Base-by-base conservation (phyloP, 768 basidiomycete species). In the Trametes meyenii region DNA sequence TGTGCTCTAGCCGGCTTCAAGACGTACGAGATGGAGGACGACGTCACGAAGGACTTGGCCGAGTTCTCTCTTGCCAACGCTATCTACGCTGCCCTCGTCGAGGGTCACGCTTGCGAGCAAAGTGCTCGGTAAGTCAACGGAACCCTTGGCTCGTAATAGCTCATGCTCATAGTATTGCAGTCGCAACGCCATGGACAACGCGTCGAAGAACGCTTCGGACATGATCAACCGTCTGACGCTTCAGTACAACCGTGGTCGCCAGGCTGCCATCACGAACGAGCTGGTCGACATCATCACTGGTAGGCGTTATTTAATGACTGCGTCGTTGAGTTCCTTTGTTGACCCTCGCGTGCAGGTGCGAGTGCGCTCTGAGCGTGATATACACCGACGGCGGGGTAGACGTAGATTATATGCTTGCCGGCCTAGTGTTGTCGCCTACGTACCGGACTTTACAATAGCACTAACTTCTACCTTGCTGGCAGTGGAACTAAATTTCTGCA, bases 111-210 rank as follows among this genome's bases (percentile, higher is more conserved):
- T 52, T 94, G 96, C 70, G 96, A 98, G 77, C 90, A 89, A 73
- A 92, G 89, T 67, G 88, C 92, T 70, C 92, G 90, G 92, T 94
- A 76, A 38, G 72, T 78, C 38, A 2, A 49, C 23, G 21, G 58
- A 59, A 69, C 38, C 51, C 19, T 11, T 24, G 26, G 49, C n/a
- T 29, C 11, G 23, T 10, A 26, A 13, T 42, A 57, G 26, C 52
- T n/a, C 23, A 56, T 24, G 10, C 14, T 39, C n/a, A 51, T 66
- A 66, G 66, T 53, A 5, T 5, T 17, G 10, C 24, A 88, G 96
- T 76, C 90, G 96, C 68, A 98, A 96, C 68, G 97, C 97, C 71
- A 99, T 99, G 97, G 97, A 98, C 85, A 98, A 94, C 72, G 96
- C 96, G 50, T 94, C 96, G 67, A 99, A 99, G 87, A 98, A 99